Evolutionary conservation across 352 stramenopile genomes (phyloP).

Genomic region (Globisporangium uncinulatum): DNA sequence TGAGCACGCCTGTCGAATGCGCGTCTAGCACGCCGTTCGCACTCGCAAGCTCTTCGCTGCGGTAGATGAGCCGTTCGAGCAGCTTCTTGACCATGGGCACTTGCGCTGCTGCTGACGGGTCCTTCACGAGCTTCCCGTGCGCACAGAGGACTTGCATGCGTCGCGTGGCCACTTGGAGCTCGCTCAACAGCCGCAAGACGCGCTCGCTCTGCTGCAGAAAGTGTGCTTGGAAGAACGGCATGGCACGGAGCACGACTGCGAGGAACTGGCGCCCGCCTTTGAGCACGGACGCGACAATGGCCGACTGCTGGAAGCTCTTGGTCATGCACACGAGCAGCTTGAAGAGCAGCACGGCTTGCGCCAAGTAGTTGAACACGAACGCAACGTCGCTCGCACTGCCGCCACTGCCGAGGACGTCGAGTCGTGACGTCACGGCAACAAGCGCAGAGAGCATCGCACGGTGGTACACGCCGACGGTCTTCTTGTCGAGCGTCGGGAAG

Average conservation of each 20-base stretch:
- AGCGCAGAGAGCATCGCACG: conserved; percentile 43
- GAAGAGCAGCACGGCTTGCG: conserved; percentile 47
- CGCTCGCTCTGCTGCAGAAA: conserved; percentile 39
- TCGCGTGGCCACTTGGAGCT: conserved; percentile 53
- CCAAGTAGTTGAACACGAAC: conserved; percentile 47
- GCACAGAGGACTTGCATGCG: conserved; percentile 60
- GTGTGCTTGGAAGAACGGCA: conserved; percentile 52
- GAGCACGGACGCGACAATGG: conserved; percentile 43
- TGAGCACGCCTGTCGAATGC: conserved; percentile 57
- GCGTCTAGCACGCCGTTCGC: conserved; percentile 51
- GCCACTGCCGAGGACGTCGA: conserved; percentile 24
- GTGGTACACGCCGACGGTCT: conserved; percentile 40
- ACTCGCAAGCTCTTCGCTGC: conserved; percentile 41
- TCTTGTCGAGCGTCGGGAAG: conserved; percentile 49
- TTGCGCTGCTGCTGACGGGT: conserved; percentile 39
- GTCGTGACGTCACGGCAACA: conserved; percentile 23
- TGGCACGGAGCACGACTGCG: conserved; percentile 37
- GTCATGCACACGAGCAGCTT: conserved; percentile 57
- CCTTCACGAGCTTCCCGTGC: conserved; percentile 56
- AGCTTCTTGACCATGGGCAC: conserved; percentile 64
- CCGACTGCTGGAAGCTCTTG: conserved; percentile 47
- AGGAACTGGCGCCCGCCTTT: conserved; percentile 49
- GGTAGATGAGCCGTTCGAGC: conserved; percentile 55
- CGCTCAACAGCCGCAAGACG: conserved; percentile 44
- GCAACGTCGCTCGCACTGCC: conserved; percentile 14